These are phyloP conservation scores for Neoscytalidium dimidiatum DNA, from an alignment of 2,329 filamentous ascomycete species.

Conservation along the genomic window DNA sequence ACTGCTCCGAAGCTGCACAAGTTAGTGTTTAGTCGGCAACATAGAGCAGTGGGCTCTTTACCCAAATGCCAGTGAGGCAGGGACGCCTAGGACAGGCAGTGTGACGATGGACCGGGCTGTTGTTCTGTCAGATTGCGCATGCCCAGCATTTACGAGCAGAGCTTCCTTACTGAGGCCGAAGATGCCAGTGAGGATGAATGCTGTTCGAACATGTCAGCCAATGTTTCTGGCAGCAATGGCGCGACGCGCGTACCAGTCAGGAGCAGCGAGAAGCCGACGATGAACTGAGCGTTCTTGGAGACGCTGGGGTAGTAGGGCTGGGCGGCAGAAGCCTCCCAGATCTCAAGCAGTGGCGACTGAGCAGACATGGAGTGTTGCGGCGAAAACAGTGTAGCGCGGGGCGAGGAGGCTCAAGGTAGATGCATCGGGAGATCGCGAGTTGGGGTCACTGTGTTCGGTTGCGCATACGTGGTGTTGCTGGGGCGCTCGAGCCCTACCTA, in stretches of 20 bases:
- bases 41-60: constrained; percentile 42
- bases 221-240: constrained; percentile 7
- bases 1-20: constrained; percentile 83
- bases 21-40: constrained; percentile 20
- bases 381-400: neutral
- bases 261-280: constrained; percentile 75
- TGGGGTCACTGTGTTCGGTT: neutral
- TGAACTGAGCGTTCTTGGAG: constrained; percentile 81
- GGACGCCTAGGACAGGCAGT: constrained; percentile 76
- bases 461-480: constrained; percentile 18
- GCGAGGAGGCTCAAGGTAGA: neutral
- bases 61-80: constrained; percentile 88
- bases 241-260: constrained; percentile 56
- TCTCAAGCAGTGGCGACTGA: constrained; percentile 65
- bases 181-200: constrained; percentile 69
- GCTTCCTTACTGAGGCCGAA: constrained; percentile 78
- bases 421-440: constrained; percentile 1
- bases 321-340: constrained; percentile 91
- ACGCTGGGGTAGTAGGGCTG: constrained; percentile 81
- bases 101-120: constrained; percentile 80
- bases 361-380: constrained; percentile 15
- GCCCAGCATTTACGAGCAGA: neutral
- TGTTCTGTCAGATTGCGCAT: constrained; percentile 4
- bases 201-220: constrained; percentile 41
- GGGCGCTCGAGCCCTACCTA: neutral